phyloP scores from a whole-genome alignment of 2,329 filamentous ascomycete genomes.

The Trichoderma sp. region DNA sequence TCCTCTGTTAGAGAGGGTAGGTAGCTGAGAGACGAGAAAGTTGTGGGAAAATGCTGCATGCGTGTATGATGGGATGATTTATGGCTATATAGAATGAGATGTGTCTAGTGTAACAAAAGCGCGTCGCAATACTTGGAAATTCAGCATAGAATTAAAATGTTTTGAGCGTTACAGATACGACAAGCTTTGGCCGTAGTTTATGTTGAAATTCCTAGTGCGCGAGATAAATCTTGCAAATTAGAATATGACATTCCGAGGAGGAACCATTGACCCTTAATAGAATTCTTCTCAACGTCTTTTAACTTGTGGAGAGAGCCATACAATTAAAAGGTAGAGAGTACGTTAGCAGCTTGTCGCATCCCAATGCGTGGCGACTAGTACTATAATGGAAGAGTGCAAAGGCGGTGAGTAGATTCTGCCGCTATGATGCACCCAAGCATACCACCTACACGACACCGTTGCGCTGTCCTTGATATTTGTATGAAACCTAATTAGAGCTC shows the following conservation, averaged over 20 bases:
- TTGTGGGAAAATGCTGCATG: background rate
- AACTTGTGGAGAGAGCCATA: background rate
- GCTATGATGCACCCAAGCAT: conserved; percentile 10
- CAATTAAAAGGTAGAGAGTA: background rate
- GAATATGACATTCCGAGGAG: too few species aligned
- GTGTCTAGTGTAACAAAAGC: background rate
- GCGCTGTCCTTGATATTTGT: conserved; percentile 7
- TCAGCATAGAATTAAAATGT: background rate
- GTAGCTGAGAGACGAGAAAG: background rate
- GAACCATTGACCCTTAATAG: background rate
- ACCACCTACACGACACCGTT: conserved; percentile 1
- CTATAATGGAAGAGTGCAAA: background rate
- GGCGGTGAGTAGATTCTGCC: conserved; percentile 22
- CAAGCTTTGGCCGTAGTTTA: background rate
- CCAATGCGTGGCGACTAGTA: background rate
- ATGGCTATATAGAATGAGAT: background rate
- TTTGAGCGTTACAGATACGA: background rate
- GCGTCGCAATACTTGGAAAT: background rate
- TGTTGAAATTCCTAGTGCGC: background rate
- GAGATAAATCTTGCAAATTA: background rate
- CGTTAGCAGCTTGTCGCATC: background rate
- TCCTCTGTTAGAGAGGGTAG: background rate
- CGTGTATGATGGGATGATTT: background rate
- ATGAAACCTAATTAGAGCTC: background rate
- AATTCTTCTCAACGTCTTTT: background rate